Evolutionary conservation across 345 rosid genomes (phyloP), one percentile per base, ranked within the genome.

Genomic region (Physaria fendleri): DNA sequence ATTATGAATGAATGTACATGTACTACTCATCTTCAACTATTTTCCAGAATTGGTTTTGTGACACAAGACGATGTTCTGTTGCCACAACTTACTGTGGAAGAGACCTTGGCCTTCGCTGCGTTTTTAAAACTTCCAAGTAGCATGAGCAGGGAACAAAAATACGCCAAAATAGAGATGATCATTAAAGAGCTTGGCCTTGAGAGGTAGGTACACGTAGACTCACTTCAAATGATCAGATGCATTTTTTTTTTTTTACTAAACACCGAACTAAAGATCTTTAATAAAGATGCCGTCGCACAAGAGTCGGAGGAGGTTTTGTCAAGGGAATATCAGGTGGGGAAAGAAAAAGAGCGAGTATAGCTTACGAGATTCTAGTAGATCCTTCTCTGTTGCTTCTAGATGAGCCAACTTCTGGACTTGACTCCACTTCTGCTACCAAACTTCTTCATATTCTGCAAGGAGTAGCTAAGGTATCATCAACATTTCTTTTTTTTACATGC

Each of bases 311-410:
- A 66, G 86, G 82, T 29, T 87, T 89, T 58, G 78, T 85, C 1
- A 81, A 83, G 54, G 99, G 99, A 69, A 81, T 93, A 78, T 93
- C 99, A 29, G 99, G 99, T 72, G 99, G 99, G 72, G 97, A 93
- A 80, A 81, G 96, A 45, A 93, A 93, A 78, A 81, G 99, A 79
- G 80, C 95, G 0, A 93, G 97, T 60, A 83, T 93, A 5, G 97
- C 87, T 9, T 78, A 87, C 49, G 97, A 93, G 62, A 90, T 93
- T 71, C 94, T 93, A 0, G 99, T 93, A 16, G 96, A 89, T 65
- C 96, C 97, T 59, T 93, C 97, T 2, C 62, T 93, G 54, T 67
- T 93, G 77, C 68, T 93, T 68, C 90, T 90, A 6, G 97, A 93
- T 54, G 97, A 93, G 66, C 99, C 95, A 39, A 93, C 97, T 35